Evolutionary conservation across 2,329 filamentous ascomycete species (phyloP).

Genomic region (Fusarium torulosum): DNA sequence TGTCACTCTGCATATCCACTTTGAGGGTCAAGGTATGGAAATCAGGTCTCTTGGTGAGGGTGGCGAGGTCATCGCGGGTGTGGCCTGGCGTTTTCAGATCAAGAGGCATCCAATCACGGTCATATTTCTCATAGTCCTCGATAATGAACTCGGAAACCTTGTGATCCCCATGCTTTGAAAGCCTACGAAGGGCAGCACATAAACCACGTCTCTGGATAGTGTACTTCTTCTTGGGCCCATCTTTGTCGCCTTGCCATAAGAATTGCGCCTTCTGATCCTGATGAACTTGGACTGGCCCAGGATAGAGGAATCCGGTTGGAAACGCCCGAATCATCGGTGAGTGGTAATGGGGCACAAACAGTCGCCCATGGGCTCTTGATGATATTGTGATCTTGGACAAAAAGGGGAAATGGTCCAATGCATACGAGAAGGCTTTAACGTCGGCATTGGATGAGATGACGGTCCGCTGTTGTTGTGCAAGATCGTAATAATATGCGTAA

Average conservation of each 20-base stretch:
- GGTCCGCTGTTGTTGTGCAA: neutral
- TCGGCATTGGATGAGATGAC: slow-evolving; percentile 49
- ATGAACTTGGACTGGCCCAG: slow-evolving; percentile 37
- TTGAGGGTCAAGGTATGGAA: neutral
- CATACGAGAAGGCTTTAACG: slow-evolving; percentile 50
- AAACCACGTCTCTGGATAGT: slow-evolving; percentile 47
- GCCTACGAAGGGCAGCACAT: slow-evolving; percentile 43
- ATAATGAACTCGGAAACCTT: slow-evolving; percentile 37
- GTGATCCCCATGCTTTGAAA: slow-evolving; percentile 41
- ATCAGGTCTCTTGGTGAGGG: neutral
- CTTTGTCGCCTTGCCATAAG: slow-evolving; percentile 9
- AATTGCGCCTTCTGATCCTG: rapidly evolving
- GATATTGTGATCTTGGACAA: slow-evolving; percentile 56
- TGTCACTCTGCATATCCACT: neutral
- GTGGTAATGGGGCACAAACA: slow-evolving; percentile 54
- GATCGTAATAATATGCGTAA: neutral
- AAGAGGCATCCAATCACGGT: rapidly evolving
- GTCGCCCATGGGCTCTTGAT: slow-evolving; percentile 54
- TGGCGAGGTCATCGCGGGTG: neutral
- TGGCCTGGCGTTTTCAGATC: neutral
- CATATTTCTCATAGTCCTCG: neutral
- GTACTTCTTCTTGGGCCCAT: slow-evolving; percentile 16
- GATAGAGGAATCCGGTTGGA: slow-evolving; percentile 56
- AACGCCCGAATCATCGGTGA: slow-evolving; percentile 59
- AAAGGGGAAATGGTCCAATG: slow-evolving; percentile 51